Conservation (phyloP, 1,284 basidiomycete species). For the Apiotrichum akiyoshidainum region DNA sequence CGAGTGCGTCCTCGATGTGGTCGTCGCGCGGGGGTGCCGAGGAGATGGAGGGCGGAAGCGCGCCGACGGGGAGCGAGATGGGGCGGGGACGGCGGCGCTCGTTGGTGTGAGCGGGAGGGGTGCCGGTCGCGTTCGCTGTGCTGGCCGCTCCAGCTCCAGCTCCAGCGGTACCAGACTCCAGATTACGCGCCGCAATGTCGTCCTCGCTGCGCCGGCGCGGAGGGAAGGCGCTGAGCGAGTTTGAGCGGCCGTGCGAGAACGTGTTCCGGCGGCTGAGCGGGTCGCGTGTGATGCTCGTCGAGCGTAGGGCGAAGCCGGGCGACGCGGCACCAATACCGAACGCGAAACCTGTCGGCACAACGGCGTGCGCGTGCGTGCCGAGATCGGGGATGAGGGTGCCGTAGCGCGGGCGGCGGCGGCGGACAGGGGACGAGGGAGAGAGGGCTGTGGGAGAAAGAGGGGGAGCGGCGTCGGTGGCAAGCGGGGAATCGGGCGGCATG, state of each 20-base stretch:
- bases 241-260: constrained; percentile 3
- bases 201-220: not conserved
- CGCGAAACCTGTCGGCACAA: constrained; percentile 39
- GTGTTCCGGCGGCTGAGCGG: not conserved
- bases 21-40: not conserved
- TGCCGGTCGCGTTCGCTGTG: not conserved
- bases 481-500: constrained; percentile 12
- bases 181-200: not conserved
- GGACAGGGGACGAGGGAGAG: constrained; percentile 26
- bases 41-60: not conserved
- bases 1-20: constrained; percentile 3
- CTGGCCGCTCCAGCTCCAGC: not conserved
- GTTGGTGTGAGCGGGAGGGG: not conserved
- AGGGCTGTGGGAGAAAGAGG: constrained; percentile 3
- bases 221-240: not conserved
- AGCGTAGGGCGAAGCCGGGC: constrained; percentile 49
- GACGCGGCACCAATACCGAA: constrained; percentile 51
- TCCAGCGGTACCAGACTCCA: not conserved
- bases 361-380: constrained; percentile 25
- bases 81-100: constrained; percentile 2
- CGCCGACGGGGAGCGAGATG: not conserved
- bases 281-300: constrained; percentile 23
- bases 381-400: constrained; percentile 49
- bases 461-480: not conserved
- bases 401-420: constrained; percentile 30